Base-by-base conservation (phyloP, 768 basidiomycete species). In the Sporobolomyces roseus region DNA sequence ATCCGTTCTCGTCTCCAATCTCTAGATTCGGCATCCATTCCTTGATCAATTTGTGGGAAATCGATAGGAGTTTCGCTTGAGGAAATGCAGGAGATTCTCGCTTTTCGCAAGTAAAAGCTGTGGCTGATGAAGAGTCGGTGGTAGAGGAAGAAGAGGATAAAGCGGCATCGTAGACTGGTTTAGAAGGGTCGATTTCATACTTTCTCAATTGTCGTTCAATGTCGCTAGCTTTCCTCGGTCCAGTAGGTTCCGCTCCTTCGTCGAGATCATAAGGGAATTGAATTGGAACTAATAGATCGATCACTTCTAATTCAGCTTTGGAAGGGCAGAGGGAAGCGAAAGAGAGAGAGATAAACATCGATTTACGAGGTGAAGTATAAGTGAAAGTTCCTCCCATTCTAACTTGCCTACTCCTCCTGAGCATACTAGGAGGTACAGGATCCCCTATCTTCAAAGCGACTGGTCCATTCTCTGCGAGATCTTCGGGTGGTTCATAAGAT, bases 241-340 rank as follows among this genome's bases (percentile, higher is more conserved):
- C 49, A 32, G 33, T 53, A 21, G 9, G 30, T 35, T 60, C 55
- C 7, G 53, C 56, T 17, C 35, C 65, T 1, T 73, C 67, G 46
- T 68, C 64, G 32, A 73, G 66, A 55, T 68, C 61, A 65, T 73
- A 73, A 1, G 71, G 71, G 62, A 73, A 73, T 58, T 73, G 67
- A 54, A 69, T 36, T 4, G 67, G 67, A 0, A 73, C 63, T 69
- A 46, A 10, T 5, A 6, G 3, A 62, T 23, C n/a, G 35, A 21
- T 50, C 49, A 17, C 38, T 13, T 23, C 10, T 48, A 23, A 67
- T 38, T 19, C 36, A 21, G 7, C n/a, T 9, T 23, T 25, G 33
- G 17, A 7, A 5, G 6, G 17, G 8, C 35, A 38, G 36, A n/a
- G 35, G 3, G 21, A 4, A 29, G 6, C 4, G 27, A 4, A 25